A percentile compares a stretch with the other conserved stretches of the same genome.
phyloP scores from a whole-genome alignment of 164 flowering plant genomes.

The Hamamelis virginiana region DNA sequence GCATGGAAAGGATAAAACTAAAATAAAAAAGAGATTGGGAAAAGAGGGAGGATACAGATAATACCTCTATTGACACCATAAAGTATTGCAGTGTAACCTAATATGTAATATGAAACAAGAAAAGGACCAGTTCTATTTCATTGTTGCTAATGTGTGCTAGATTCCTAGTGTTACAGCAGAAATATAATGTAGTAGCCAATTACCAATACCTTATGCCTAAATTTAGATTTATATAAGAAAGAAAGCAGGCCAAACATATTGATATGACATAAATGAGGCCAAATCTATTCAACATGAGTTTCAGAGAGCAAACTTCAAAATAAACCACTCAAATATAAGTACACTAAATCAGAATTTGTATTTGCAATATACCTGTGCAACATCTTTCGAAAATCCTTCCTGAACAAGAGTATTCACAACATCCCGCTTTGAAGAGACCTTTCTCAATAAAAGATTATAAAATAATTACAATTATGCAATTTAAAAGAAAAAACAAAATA shows the following conservation, averaged over 20 bases:
- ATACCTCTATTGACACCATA: background rate
- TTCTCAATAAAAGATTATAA: slow-evolving; percentile 23
- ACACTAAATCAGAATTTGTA: background rate
- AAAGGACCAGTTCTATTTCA: too few species aligned
- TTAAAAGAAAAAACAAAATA: background rate
- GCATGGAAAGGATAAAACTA: background rate
- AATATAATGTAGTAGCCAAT: too few species aligned
- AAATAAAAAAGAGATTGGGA: background rate
- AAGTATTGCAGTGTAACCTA: too few species aligned
- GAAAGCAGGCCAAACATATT: too few species aligned
- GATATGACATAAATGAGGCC: too few species aligned
- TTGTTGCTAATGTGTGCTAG: too few species aligned
- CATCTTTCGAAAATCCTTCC: slow-evolving; percentile 83
- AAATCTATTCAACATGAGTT: background rate
- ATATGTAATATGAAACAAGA: too few species aligned
- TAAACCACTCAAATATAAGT: background rate
- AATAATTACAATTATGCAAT: background rate
- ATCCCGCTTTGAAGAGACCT: slow-evolving; percentile 78
- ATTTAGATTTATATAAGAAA: too few species aligned
- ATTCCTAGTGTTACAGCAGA: too few species aligned
- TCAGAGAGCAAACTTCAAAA: background rate
- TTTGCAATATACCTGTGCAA: slow-evolving; percentile 71
- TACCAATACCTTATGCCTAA: too few species aligned
- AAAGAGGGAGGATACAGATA: background rate
- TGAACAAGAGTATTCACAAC: slow-evolving; percentile 62